phyloP scores from a whole-genome alignment of 2,329 filamentous ascomycete species.

The Stemphylium vesicarium region DNA sequence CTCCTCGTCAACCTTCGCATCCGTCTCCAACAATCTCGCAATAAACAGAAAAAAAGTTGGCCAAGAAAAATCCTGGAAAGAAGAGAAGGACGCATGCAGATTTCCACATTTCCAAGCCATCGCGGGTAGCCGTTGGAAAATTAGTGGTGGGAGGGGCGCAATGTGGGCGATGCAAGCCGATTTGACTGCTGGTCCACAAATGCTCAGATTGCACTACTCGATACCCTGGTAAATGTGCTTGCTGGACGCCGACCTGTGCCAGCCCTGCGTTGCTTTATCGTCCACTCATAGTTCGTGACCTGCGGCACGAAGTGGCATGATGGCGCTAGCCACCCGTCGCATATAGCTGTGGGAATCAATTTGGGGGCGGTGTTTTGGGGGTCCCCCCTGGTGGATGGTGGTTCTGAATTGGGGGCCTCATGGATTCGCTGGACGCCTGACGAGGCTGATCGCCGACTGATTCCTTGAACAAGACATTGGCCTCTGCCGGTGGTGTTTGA shows the following conservation, averaged over 20 bases:
- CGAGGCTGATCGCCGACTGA: too few relatives aligned
- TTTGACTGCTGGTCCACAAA: background rate
- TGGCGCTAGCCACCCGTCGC: background rate
- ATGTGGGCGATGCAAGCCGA: background rate
- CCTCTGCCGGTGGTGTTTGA: background rate
- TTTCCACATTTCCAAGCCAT: too few relatives aligned
- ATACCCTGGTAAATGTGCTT: background rate
- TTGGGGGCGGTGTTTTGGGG: conserved; percentile 1
- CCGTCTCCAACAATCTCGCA: background rate
- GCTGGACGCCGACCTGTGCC: background rate
- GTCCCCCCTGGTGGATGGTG: background rate
- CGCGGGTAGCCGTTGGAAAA: background rate
- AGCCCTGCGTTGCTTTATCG: background rate
- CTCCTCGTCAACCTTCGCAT: background rate
- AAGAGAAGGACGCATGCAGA: too few relatives aligned
- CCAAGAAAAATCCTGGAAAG: background rate
- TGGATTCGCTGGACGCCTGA: background rate
- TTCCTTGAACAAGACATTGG: background rate
- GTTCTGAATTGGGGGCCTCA: conserved; percentile 1
- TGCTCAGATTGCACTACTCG: background rate
- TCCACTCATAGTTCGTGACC: background rate
- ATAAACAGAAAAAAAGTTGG: background rate
- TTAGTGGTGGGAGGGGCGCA: background rate
- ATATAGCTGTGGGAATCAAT: background rate
- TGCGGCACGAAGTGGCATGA: background rate